These are phyloP conservation scores for Sugiyamaella marilandica DNA, from an alignment of 805 yeast genomes.

Conservation along the genomic window DNA sequence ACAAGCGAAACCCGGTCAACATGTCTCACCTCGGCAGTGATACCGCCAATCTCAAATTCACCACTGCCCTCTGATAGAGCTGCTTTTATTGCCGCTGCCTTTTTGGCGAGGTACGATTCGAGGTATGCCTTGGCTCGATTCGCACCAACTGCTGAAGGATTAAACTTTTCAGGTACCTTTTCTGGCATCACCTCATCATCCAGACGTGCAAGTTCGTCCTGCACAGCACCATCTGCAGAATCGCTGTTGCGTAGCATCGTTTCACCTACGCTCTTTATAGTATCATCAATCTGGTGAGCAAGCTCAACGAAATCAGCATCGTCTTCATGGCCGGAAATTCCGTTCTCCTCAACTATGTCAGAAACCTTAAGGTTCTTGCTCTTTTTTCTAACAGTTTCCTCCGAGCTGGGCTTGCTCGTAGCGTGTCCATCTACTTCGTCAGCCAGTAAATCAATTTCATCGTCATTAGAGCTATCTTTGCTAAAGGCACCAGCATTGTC, in stretches of 20 bases:
- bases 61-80: constrained; percentile 9
- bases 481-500: background rate
- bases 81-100: constrained; percentile 11
- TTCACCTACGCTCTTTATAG: background rate
- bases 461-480: constrained; percentile 1
- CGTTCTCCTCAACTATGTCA: background rate
- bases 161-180: background rate
- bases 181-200: background rate
- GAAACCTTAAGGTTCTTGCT: background rate
- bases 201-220: background rate
- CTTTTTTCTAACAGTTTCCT: constrained; percentile 16
- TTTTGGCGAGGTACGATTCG: constrained; percentile 10
- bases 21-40: constrained; percentile 5
- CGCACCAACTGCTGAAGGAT: background rate
- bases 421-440: constrained; percentile 11
- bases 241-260: background rate
- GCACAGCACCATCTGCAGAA: background rate
- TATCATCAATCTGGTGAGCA: background rate
- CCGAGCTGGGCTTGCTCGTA: constrained; percentile 14
- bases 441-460: background rate
- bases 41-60: constrained; percentile 10
- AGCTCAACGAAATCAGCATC: background rate
- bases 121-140: constrained; percentile 9
- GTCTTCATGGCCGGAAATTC: background rate
- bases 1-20: constrained; percentile 38